Evolutionary conservation across 2,329 filamentous ascomycete species (phyloP), one percentile per base, ranked within the genome.

Genomic region (Colletotrichum melonis): DNA sequence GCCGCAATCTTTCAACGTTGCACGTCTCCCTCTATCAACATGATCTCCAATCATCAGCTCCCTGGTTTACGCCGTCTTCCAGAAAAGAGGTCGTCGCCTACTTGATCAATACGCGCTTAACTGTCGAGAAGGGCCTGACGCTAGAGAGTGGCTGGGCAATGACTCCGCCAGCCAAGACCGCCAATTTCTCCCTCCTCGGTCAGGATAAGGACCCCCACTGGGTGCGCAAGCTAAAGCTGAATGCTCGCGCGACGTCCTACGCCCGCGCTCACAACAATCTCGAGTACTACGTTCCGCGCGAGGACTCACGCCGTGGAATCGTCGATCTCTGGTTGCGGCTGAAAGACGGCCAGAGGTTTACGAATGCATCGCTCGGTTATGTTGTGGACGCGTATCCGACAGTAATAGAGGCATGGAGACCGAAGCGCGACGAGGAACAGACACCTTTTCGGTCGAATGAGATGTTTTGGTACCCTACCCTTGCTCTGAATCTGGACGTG

Each of bases 401-500:
- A 78, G 85, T 93, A 28, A 81, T 93, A 16, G 91, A 94, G 80
- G 80, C 82, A 1, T 87, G 83, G 58, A 79, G 84, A 4, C 83
- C 83, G 16, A 73, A 69, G 2, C 76, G 74, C 12, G 55, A 74
- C 14, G 78, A 80, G 1, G 76, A 77, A 42, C 78, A 83, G 69
- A 69, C 82, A 79, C 78, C 78, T 63, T 83, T 80, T 78, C 79
- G 65, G 71, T 67, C 80, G 8, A 76, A 81, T 59, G 79, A 80
- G 9, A 76, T 80, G 6, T 91, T 90, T 76, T 95, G 93, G 94
- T 95, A 94, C 79, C 93, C 93, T 0, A 97, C 94, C 0, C 81
- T 97, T 1, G 84, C 92, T 22, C 82, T 97, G 79, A 95, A 94
- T 79, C 78, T 97, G 26, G 94, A 97, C 75, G 85, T 95, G 52